These are phyloP conservation scores for Candida suzukii DNA, from an alignment of 805 yeast species.

Conservation along the genomic window DNA sequence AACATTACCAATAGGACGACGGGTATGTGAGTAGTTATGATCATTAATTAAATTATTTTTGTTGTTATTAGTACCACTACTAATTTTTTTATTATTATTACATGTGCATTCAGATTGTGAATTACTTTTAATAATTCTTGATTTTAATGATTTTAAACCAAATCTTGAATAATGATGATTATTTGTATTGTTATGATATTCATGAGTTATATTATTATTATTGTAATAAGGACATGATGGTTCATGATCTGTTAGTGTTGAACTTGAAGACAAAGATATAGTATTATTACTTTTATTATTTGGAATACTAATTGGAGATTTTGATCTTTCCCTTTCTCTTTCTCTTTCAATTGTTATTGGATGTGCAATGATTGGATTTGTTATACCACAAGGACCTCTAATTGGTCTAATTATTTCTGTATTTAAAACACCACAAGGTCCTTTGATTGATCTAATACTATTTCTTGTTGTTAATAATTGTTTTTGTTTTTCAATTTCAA, in stretches of 20 bases:
- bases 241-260: too few species aligned
- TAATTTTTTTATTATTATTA: not conserved
- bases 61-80: not conserved
- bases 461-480: not conserved
- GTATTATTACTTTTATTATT: too few species aligned
- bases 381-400: conserved; percentile 1
- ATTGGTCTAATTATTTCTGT: conserved; percentile 1
- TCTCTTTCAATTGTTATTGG: not conserved
- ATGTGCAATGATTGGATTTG: not conserved
- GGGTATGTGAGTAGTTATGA: too few species aligned
- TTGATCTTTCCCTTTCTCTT: not conserved
- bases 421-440: conserved; percentile 10
- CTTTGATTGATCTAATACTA: not conserved
- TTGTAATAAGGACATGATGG: too few species aligned
- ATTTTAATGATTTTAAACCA: conserved; percentile 8
- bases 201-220: too few species aligned
- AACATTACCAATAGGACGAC: too few species aligned
- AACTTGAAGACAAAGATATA: too few species aligned
- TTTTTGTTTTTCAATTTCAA: conserved; percentile 2
- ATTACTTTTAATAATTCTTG: conserved; percentile 6
- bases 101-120: not conserved
- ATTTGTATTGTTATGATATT: not conserved
- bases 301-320: not conserved
- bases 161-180: not conserved
- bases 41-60: too few species aligned